Evolutionary conservation across 1,139 yeast species (phyloP).

Genomic region (Pichia sp.): DNA sequence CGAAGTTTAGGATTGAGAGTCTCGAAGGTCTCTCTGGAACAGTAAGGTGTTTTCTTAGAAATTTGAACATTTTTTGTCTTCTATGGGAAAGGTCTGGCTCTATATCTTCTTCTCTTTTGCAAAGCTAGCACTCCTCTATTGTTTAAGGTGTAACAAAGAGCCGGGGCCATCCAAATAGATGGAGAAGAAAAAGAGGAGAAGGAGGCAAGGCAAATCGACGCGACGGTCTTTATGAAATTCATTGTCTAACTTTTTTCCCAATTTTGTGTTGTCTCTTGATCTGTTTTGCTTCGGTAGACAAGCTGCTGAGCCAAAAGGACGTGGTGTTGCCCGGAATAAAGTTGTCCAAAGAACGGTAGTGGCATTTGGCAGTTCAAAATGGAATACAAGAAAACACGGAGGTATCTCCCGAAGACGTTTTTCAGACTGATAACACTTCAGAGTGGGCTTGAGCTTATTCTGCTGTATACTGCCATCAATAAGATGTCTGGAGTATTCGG

Average conservation of each 20-base stretch:
- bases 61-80: constrained; percentile 36
- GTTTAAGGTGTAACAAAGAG: too few relatives aligned
- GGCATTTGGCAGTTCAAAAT: not conserved
- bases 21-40: constrained; percentile 30
- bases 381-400: constrained; percentile 3
- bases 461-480: constrained; percentile 77
- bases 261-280: not conserved
- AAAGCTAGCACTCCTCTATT: too few relatives aligned
- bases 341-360: not conserved
- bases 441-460: constrained; percentile 78
- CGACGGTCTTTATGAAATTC: not conserved
- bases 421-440: constrained; percentile 64
- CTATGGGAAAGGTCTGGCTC: too few relatives aligned
- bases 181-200: not conserved
- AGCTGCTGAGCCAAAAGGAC: too few relatives aligned
- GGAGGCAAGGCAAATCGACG: constrained; percentile 3
- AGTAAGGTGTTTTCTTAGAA: constrained; percentile 64
- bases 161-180: not conserved
- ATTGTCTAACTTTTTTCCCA: not conserved
- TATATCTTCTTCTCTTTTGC: too few relatives aligned
- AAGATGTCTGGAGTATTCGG: constrained; percentile 91
- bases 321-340: not conserved
- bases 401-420: constrained; percentile 13
- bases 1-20: constrained; percentile 51
- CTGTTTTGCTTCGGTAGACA: not conserved